These are phyloP conservation scores for Fusarium marasasianum DNA, from an alignment of 2,329 filamentous ascomycete genomes.

Conservation along the genomic window DNA sequence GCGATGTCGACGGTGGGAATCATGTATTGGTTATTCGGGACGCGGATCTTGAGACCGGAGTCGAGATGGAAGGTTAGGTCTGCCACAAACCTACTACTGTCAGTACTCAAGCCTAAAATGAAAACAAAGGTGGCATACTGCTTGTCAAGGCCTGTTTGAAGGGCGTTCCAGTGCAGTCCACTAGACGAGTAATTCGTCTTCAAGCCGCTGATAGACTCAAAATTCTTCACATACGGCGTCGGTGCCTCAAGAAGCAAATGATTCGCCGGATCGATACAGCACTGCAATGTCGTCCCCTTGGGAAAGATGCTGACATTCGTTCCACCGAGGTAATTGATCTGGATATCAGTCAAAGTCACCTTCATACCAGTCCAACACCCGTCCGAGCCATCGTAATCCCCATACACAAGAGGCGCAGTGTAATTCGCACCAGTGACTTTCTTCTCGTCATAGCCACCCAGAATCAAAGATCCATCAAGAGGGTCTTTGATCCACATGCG, in stretches of 20 bases:
- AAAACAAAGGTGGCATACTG: background rate
- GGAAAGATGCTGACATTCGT: constrained; percentile 42
- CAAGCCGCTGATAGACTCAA: constrained; percentile 26
- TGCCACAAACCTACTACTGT: constrained; percentile 33
- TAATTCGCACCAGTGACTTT: constrained; percentile 44
- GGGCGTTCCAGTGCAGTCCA: constrained; percentile 31
- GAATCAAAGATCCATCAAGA: constrained; percentile 45
- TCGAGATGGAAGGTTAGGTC: constrained; percentile 45
- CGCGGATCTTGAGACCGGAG: constrained; percentile 42
- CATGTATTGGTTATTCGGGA: constrained; percentile 45
- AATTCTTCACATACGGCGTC: constrained; percentile 18
- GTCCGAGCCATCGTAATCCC: constrained; percentile 13
- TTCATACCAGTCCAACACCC: constrained; percentile 40
- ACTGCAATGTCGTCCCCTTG: constrained; percentile 30
- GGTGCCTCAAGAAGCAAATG: constrained; percentile 45
- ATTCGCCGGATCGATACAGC: constrained; percentile 46
- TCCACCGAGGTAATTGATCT: constrained; percentile 44
- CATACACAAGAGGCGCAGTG: constrained; percentile 37
- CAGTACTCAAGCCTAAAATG: no score
- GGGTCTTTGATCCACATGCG: constrained; percentile 42
- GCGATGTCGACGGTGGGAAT: constrained; percentile 42
- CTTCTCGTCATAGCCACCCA: constrained; percentile 48
- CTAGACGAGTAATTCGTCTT: background rate
- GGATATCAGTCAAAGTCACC: constrained; percentile 34
- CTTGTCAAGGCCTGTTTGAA: constrained; percentile 17